Evolutionary conservation across 73 alveolate species (phyloP).

Genomic region (Halteria grandinella): DNA sequence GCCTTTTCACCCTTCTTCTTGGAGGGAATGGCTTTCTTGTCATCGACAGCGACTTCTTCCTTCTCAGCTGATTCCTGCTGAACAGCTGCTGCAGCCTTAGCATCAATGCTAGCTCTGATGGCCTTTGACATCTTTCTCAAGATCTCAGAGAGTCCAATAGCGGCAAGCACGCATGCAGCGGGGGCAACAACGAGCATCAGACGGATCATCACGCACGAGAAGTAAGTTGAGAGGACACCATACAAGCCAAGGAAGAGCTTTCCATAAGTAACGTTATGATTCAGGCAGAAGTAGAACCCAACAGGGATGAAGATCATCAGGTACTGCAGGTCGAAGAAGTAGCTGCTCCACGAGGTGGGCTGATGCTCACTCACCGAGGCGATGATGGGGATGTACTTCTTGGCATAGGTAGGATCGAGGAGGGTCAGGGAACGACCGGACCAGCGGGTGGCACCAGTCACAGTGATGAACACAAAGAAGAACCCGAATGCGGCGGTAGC

Average conservation of each 20-base stretch:
- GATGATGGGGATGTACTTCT: constrained; percentile 74
- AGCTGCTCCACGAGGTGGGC: constrained; percentile 76
- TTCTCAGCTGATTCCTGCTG: constrained; percentile 31
- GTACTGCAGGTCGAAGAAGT: constrained; percentile 74
- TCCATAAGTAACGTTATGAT: constrained; percentile 65
- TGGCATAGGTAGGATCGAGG: constrained; percentile 80
- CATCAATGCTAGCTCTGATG: constrained; percentile 34
- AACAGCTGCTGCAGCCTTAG: not conserved
- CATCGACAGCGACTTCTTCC: constrained; percentile 22
- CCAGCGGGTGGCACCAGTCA: constrained; percentile 73
- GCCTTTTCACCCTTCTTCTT: constrained; percentile 54
- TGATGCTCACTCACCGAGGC: constrained; percentile 82
- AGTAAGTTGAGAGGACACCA: constrained; percentile 88
- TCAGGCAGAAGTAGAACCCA: constrained; percentile 71
- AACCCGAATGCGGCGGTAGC: constrained; percentile 42
- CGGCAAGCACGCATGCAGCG: constrained; percentile 86
- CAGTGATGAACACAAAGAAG: constrained; percentile 55
- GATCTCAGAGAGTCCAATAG: constrained; percentile 78
- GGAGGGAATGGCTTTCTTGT: constrained; percentile 52
- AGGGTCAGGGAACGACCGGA: constrained; percentile 81
- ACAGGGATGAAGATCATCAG: constrained; percentile 69
- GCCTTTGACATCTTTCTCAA: constrained; percentile 47
- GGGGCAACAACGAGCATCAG: constrained; percentile 84
- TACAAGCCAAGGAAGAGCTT: constrained; percentile 85
- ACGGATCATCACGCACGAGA: constrained; percentile 92